Evolutionary conservation across 192 early-diverging fungal species (phyloP).

Genomic region (Thamnidium elegans): DNA sequence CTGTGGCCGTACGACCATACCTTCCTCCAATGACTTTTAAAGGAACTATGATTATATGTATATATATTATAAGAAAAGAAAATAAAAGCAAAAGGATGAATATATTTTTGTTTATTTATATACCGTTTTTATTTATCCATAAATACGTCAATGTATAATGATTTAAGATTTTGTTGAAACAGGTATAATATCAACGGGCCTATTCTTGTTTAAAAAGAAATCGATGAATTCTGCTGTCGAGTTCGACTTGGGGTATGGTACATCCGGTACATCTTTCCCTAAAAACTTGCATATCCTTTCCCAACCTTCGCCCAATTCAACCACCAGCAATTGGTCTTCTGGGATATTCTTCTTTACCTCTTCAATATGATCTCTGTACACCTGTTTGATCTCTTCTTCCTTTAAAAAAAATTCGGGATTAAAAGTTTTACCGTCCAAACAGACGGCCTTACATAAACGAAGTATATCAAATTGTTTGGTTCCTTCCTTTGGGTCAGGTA

Average conservation of each 20-base stretch:
- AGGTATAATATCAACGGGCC: no score
- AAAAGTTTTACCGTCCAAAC: not conserved
- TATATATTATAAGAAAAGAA: not conserved
- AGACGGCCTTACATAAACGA: not conserved
- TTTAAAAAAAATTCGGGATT: constrained; percentile 1
- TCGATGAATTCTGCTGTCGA: not conserved
- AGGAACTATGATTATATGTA: constrained; percentile 4
- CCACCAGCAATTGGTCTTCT: not conserved
- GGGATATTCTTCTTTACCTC: constrained; percentile 8
- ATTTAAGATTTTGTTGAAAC: no score
- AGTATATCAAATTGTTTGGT: no score
- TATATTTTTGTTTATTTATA: no score
- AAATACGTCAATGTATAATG: no score
- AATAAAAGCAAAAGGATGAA: not conserved
- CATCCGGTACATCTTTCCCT: not conserved
- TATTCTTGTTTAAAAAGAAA: no score
- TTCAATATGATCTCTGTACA: constrained; percentile 8
- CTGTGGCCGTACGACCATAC: constrained; percentile 26
- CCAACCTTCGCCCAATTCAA: constrained; percentile 19
- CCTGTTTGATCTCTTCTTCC: constrained; percentile 6
- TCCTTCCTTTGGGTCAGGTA: no score
- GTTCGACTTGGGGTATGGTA: constrained; percentile 12
- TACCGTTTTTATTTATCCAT: no score
- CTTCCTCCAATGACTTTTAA: constrained; percentile 27
- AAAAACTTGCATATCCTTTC: constrained; percentile 12